Evolutionary conservation across 345 rosid genomes (phyloP).

Genomic region (Rhodamnia rubescens): DNA sequence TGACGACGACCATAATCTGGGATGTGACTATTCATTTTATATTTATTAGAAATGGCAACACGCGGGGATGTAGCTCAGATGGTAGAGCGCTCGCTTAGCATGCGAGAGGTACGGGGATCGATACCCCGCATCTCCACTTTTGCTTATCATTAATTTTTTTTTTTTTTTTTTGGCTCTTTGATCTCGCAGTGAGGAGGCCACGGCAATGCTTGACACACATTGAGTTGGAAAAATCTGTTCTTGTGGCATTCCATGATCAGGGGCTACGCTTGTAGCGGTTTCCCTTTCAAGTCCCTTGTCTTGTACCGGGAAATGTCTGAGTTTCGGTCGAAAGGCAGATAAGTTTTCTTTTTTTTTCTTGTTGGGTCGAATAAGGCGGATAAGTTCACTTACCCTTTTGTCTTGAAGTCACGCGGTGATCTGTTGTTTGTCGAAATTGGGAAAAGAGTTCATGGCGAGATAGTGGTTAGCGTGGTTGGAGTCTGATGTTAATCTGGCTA

Average conservation of each 20-base stretch:
- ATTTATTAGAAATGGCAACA: too few species aligned
- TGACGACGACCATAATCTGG: too few species aligned
- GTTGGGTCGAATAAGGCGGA: too few species aligned
- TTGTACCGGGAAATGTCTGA: slow-evolving; percentile 6
- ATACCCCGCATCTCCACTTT: slow-evolving; percentile 36
- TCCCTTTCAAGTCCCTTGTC: slow-evolving; percentile 3
- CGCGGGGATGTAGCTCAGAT: slow-evolving; percentile 64
- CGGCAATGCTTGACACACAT: slow-evolving; percentile 1
- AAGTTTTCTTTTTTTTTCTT: too few species aligned
- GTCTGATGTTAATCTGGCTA: slow-evolving; percentile 5
- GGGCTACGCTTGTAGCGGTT: slow-evolving; percentile 11
- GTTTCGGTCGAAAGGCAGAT: slow-evolving; percentile 4
- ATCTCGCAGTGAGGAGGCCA: neutral
- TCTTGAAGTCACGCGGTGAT: slow-evolving; percentile 14
- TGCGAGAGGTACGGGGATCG: slow-evolving; percentile 58
- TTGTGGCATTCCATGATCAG: slow-evolving; percentile 18
- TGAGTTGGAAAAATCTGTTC: slow-evolving; percentile 8
- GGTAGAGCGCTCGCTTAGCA: slow-evolving; percentile 73
- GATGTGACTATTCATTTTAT: too few species aligned
- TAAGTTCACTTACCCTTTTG: slow-evolving; percentile 15
- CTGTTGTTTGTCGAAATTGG: slow-evolving; percentile 3
- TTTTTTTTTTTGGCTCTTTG: neutral
- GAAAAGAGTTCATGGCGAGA: slow-evolving; percentile 5
- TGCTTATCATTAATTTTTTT: neutral
- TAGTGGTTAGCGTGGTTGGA: slow-evolving; percentile 4